These are phyloP conservation scores for Panicum hallii DNA, from an alignment of 202 grass and related monocot genomes.

Conservation along the genomic window DNA sequence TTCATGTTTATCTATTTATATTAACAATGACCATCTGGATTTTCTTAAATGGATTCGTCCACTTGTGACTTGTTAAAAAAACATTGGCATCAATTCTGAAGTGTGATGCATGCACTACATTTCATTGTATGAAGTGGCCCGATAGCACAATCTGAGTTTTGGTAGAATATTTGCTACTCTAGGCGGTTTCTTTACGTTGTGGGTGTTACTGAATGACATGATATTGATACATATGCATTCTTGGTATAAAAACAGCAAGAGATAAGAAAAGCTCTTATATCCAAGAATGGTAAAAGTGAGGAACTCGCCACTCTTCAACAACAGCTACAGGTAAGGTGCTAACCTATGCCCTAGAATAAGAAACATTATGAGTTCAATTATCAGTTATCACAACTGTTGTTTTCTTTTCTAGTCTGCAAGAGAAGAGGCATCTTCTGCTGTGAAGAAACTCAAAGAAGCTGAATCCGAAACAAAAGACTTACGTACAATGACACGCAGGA, in stretches of 20 bases:
- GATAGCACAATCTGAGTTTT: neutral
- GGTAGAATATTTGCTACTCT: neutral
- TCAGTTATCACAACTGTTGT: conserved; percentile 32
- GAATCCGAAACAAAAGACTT: conserved; percentile 81
- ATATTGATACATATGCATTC: conserved; percentile 34
- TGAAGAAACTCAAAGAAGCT: conserved; percentile 67
- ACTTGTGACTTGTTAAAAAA: neutral
- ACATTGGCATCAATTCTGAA: conserved; percentile 16
- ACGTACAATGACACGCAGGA: conserved; percentile 78
- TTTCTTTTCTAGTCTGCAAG: conserved; percentile 65
- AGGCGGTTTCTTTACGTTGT: conserved; percentile 6
- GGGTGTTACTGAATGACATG: conserved; percentile 14
- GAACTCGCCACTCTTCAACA: conserved; percentile 72
- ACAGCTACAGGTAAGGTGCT: conserved; percentile 70
- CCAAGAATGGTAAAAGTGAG: conserved; percentile 78
- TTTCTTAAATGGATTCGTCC: neutral
- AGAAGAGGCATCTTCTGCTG: conserved; percentile 54
- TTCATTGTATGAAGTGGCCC: conserved; percentile 9
- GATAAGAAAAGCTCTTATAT: conserved; percentile 75
- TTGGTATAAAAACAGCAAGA: conserved; percentile 72
- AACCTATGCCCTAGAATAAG: conserved; percentile 30
- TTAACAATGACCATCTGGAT: neutral
- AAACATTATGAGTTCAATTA: conserved; percentile 18
- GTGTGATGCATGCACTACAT: neutral
- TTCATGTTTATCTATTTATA: conserved; percentile 9